These are phyloP conservation scores for Clonostachys solani DNA, from an alignment of 2,329 filamentous ascomycete genomes.

Conservation along the genomic window DNA sequence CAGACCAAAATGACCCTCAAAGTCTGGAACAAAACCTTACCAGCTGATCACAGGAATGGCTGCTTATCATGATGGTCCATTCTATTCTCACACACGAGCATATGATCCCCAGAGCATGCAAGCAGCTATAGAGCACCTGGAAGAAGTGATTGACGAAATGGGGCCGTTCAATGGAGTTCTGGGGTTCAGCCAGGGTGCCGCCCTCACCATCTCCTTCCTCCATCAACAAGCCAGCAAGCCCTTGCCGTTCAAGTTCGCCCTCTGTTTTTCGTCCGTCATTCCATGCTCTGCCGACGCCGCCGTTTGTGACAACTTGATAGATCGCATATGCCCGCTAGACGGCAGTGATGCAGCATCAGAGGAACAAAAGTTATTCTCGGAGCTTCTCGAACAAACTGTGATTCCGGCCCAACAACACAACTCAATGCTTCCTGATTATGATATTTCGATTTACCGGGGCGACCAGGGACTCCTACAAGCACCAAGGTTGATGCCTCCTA, in stretches of 20 bases:
- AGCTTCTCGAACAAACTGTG: background rate
- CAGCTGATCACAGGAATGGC: too few species aligned
- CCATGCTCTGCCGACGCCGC: background rate
- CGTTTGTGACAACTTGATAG: background rate
- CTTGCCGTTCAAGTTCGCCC: background rate
- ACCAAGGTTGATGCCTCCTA: background rate
- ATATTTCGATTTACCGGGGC: background rate
- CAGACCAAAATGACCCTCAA: too few species aligned
- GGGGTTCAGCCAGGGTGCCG: slow-evolving; percentile 80
- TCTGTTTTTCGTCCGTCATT: background rate
- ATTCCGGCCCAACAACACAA: background rate
- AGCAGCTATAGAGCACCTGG: background rate
- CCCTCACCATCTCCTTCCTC: slow-evolving; percentile 41
- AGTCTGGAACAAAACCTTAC: too few species aligned
- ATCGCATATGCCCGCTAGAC: background rate
- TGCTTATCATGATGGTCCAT: background rate
- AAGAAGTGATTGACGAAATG: background rate
- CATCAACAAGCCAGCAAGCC: background rate
- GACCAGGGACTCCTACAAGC: background rate
- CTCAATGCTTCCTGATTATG: background rate
- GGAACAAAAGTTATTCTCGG: background rate
- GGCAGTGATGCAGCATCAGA: background rate
- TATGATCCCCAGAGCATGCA: background rate
- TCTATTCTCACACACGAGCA: background rate
- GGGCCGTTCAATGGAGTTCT: slow-evolving; percentile 59